Evolutionary conservation across 495 filamentous ascomycete genomes (phyloP).

Genomic region (Amphirosellinia nigrospora): DNA sequence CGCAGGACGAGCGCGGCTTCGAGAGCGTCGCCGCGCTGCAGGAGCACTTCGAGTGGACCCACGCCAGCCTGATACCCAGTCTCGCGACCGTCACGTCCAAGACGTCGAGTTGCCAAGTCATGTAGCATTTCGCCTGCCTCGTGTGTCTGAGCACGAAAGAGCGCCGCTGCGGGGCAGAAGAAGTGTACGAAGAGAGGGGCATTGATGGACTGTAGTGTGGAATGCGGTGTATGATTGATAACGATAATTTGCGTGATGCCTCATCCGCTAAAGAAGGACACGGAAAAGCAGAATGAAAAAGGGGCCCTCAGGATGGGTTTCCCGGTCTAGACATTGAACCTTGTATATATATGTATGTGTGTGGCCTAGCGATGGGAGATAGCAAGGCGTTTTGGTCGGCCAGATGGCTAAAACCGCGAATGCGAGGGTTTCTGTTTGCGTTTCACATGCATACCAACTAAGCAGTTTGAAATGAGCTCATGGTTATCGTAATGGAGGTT

Average conservation of each 20-base stretch:
- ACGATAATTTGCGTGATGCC: slow-evolving; percentile 4
- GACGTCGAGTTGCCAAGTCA: slow-evolving; percentile 42
- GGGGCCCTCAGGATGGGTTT: neutral
- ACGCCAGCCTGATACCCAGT: slow-evolving; percentile 42
- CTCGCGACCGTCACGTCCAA: slow-evolving; percentile 17
- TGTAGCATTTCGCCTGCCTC: slow-evolving; percentile 40
- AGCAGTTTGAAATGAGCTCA: neutral
- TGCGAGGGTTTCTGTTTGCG: slow-evolving; percentile 25
- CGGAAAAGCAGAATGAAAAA: neutral
- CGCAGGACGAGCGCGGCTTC: slow-evolving; percentile 51
- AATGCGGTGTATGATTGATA: neutral
- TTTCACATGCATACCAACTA: neutral
- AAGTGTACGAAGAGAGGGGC: slow-evolving; percentile 1
- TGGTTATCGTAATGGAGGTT: neutral
- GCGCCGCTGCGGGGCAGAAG: neutral
- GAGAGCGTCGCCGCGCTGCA: slow-evolving; percentile 46
- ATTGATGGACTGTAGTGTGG: slow-evolving; percentile 13
- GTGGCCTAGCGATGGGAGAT: slow-evolving; percentile 20
- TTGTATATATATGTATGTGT: slow-evolving; percentile 26
- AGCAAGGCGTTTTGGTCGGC: slow-evolving; percentile 28
- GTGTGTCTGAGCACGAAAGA: neutral
- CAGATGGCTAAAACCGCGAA: slow-evolving; percentile 27
- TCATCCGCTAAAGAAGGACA: neutral
- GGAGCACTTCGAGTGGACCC: slow-evolving; percentile 56
- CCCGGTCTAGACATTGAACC: slow-evolving; percentile 19